Base-by-base conservation (phyloP, 73 alveolate species). In the Tetrahymena borealis region DNA sequence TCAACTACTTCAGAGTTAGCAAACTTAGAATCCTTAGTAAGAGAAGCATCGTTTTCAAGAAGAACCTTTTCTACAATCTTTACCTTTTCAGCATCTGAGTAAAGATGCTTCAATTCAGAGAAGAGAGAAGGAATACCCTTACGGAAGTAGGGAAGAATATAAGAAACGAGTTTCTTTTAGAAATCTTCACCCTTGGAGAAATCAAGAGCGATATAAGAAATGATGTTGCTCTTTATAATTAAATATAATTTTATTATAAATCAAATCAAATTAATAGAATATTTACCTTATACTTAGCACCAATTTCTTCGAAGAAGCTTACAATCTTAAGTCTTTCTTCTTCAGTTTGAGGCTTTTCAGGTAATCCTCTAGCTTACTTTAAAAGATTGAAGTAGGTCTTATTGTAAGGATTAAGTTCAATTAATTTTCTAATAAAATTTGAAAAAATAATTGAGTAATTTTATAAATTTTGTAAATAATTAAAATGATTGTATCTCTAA, bases 121-220 rank as follows among this genome's bases (percentile, higher is more conserved):
- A 97, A 90, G 5, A 97, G 93, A 36, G 99, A 95, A 10, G 99
- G 99, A 28, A 94, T 94, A 3, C 98, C 97, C 85, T 96, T 97
- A 24, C 93, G 91, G 38, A 96, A 40, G 39, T 91, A 91, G 20
- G 95, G 96, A 31, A 85, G 91, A 31, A 94, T 38, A 91, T 94
- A 96, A 35, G 91, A 32, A 20, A 85, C 35, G 16, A 94, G 92
- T 39, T 77, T 92, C 10, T 77, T 90, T 39, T 91, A 90, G 38
- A 94, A 94, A 31, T 39, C 90, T n/a, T 97, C 96, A 11, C 93
- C 96, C n/a, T 85, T 93, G n/a, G 38, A 40, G 90, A 33, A 93
- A 90, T 39, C 90, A n/a, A 40, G 39, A 18, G 41, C 93, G 91
- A 33, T 93, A 39, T 0, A 93, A 90, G 32, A 93, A 90, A 32